Base-by-base conservation (phyloP, 2,329 filamentous ascomycete species). In the Microcyclospora pomicola region DNA sequence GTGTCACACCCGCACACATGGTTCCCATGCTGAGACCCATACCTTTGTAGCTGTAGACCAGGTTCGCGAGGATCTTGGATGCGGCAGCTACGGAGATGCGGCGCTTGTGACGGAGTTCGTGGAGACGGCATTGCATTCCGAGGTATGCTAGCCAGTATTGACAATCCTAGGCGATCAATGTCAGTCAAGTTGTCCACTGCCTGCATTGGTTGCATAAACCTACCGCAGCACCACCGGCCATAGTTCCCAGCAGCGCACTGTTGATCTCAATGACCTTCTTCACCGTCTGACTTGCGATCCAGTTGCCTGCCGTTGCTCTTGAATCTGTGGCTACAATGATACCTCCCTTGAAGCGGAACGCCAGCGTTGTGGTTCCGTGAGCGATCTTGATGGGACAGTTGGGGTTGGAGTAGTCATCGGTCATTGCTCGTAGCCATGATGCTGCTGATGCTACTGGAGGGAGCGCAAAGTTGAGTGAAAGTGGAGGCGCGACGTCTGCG, bases 231-330 rank as follows among this genome's bases (percentile, higher is more conserved):
- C 91, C 91, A 64, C 91, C 91, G 46, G 91, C 91, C 88, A 98
- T 94, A 51, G 91, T 98, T 49, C 91, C 91, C 56, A 98, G 68
- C 64, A 98, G 73, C 64, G 80, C 82, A 65, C 73, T 84, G 71
- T 94, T 94, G 72, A 94, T 94, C 73, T 94, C 86, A 59, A 98
- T 96, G 52, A 98, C 91, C 74, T 98, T 98, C 78, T 98, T 98
- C 59, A 98, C 91, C 38, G 91, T 98, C 73, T 98, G 91, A 67
- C 84, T 93, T 49, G 91, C 91, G 65, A 98, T 98, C 91, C 91
- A 98, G 75, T 91, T 92, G 56, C 91, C 91, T 24, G 91, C 88
- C 34, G 91, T 94, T 43, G 91, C 91, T 67, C 91, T 79, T 43
- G 91, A 98, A 68, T 98, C 91, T 42, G 91, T 98, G 38, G 88